Evolutionary conservation across 176 grass and related monocot genomes (phyloP).

Genomic region (Aechmea fasciata): DNA sequence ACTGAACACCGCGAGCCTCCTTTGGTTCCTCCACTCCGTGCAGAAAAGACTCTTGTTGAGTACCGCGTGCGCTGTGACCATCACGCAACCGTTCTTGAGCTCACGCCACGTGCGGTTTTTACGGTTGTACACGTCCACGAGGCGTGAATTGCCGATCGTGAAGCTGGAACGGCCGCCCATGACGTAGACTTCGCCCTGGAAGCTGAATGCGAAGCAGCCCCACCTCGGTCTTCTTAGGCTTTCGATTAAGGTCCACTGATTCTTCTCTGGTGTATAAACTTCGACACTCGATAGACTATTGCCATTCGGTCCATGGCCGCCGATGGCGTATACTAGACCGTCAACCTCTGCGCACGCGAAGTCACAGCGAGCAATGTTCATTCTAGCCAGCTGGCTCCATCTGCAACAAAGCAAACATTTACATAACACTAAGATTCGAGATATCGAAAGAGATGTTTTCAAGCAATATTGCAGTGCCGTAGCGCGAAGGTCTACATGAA

Average conservation of each 20-base stretch:
- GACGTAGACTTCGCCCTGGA: constrained; percentile 32
- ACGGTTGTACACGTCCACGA: constrained; percentile 43
- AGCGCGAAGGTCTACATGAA: too few relatives aligned
- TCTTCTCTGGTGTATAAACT: constrained; percentile 39
- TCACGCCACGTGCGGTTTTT: constrained; percentile 27
- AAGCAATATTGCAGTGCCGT: too few relatives aligned
- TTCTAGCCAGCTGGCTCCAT: constrained; percentile 51
- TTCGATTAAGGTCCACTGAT: constrained; percentile 43
- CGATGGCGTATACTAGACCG: constrained; percentile 50
- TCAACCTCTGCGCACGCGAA: constrained; percentile 52
- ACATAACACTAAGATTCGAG: too few relatives aligned
- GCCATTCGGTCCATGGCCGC: constrained; percentile 37
- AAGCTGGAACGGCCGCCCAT: constrained; percentile 85
- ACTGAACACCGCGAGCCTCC: constrained; percentile 34
- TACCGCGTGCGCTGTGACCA: constrained; percentile 59
- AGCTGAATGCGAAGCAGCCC: constrained; percentile 48
- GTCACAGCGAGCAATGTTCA: constrained; percentile 56
- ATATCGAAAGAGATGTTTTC: too few relatives aligned
- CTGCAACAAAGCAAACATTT: constrained; percentile 10
- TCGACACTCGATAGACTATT: constrained; percentile 48
- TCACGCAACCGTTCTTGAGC: constrained; percentile 69
- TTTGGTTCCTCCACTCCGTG: constrained; percentile 59
- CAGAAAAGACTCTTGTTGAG: constrained; percentile 39
- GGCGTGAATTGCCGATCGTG: constrained; percentile 55
- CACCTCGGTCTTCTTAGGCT: constrained; percentile 52